These are phyloP conservation scores for Gigaspora rosea DNA, from an alignment of 192 early-diverging fungal species.

Conservation along the genomic window DNA sequence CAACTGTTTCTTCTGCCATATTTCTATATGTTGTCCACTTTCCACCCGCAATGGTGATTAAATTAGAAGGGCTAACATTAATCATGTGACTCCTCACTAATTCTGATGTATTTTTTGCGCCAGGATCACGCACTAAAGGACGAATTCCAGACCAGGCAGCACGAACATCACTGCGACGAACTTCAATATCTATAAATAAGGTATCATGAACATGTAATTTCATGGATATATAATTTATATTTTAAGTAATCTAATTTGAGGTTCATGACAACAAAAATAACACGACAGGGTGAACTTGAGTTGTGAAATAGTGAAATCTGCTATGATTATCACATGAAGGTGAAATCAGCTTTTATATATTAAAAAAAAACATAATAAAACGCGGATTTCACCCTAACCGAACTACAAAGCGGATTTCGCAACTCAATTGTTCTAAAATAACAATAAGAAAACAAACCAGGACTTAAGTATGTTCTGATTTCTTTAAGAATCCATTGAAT, in stretches of 20 bases:
- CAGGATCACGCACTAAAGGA: slow-evolving; percentile 93
- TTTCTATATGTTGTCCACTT: slow-evolving; percentile 99
- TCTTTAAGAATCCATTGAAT: slow-evolving; percentile 95
- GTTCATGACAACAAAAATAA: background rate
- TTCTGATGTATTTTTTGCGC: slow-evolving; percentile 86
- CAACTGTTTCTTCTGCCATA: slow-evolving; percentile 95
- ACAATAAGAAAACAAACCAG: slow-evolving; percentile 39
- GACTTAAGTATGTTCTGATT: slow-evolving; percentile 86
- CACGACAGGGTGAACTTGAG: background rate
- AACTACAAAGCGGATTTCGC: no score
- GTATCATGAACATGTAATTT: background rate
- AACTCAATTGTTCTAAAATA: no score
- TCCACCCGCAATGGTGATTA: slow-evolving; percentile 96
- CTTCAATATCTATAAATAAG: slow-evolving; percentile 77
- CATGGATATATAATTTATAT: no score
- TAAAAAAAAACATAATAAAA: no score
- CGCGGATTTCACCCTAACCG: no score
- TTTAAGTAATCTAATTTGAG: no score
- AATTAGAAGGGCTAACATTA: slow-evolving; percentile 73
- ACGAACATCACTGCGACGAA: slow-evolving; percentile 94
- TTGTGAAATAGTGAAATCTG: no score
- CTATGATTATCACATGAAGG: no score
- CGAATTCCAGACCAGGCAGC: slow-evolving; percentile 98
- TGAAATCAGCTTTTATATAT: no score
- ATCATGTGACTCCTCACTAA: slow-evolving; percentile 99